Evolutionary conservation across 345 rosid species (phyloP).

Genomic region (Sisymbrium irio): DNA sequence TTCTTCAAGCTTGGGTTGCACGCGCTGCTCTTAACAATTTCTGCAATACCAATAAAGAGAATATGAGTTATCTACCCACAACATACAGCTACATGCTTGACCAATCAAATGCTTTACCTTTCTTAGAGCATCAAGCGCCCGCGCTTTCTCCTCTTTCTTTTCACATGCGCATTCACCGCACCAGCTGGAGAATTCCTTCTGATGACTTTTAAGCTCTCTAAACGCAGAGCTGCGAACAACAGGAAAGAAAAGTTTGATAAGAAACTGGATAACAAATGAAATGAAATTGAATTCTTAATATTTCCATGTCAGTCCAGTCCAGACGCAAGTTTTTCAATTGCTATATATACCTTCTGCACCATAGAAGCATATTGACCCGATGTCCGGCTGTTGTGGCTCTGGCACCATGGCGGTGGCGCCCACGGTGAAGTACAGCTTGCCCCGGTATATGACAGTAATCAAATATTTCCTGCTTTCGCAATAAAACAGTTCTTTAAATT

Average conservation of each 20-base stretch:
- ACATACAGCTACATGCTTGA: slow-evolving; percentile 7
- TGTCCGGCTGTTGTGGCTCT: slow-evolving; percentile 87
- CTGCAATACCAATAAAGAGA: slow-evolving; percentile 20
- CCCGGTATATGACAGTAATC: slow-evolving; percentile 82
- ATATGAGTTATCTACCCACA: neutral
- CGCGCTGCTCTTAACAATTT: slow-evolving; percentile 45
- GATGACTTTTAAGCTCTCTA: slow-evolving; percentile 82
- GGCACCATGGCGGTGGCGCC: slow-evolving; percentile 97
- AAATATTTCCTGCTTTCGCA: slow-evolving; percentile 58
- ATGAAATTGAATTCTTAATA: neutral
- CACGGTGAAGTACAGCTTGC: slow-evolving; percentile 86
- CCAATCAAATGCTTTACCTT: slow-evolving; percentile 44
- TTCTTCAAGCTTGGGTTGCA: slow-evolving; percentile 30
- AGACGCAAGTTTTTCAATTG: slow-evolving; percentile 3
- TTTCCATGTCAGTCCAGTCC: neutral
- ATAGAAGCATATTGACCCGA: slow-evolving; percentile 78
- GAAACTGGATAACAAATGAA: neutral
- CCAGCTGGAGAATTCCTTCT: slow-evolving; percentile 82
- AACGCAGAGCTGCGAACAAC: slow-evolving; percentile 61
- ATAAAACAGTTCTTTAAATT: neutral
- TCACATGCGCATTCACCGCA: slow-evolving; percentile 82
- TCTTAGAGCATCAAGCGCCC: slow-evolving; percentile 55
- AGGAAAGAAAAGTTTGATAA: slow-evolving; percentile 1
- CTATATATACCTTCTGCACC: slow-evolving; percentile 86
- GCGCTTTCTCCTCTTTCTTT: slow-evolving; percentile 61